phyloP scores from a whole-genome alignment of 2,329 filamentous ascomycete genomes.

The Colletotrichum lupini region DNA sequence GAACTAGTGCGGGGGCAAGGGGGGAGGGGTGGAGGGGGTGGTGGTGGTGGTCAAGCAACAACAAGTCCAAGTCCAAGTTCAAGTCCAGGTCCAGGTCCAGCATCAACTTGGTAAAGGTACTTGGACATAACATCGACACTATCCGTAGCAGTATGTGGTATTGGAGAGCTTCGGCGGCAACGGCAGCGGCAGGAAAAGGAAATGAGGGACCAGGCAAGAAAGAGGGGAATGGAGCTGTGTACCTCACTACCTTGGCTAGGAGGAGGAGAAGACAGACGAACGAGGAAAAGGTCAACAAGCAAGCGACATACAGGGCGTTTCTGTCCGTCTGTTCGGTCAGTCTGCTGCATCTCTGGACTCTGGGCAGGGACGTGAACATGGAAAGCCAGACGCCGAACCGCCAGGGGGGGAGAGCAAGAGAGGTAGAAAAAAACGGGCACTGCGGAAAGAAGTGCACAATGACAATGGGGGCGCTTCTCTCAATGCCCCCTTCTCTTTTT shows the following conservation, averaged over 20 bases:
- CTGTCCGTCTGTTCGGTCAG: neutral
- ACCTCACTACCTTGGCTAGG: constrained; percentile 39
- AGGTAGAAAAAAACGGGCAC: constrained; percentile 28
- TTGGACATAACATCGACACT: constrained; percentile 18
- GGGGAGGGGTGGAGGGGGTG: constrained; percentile 24
- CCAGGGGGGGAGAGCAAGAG: neutral
- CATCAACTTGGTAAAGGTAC: constrained; percentile 31
- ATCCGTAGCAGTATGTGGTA: constrained; percentile 22
- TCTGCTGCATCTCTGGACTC: neutral
- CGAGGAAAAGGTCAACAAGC: constrained; percentile 9
- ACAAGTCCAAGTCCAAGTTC: neutral
- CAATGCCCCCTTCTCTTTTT: neutral
- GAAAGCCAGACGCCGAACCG: constrained; percentile 3
- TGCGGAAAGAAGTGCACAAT: constrained; percentile 19
- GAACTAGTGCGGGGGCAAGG: constrained; percentile 34
- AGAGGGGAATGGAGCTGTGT: constrained; percentile 42
- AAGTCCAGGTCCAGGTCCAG: constrained; percentile 21
- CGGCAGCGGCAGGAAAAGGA: constrained; percentile 44
- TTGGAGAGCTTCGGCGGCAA: constrained; percentile 31
- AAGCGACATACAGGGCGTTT: constrained; percentile 8
- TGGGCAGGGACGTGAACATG: constrained; percentile 13
- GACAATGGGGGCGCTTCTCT: constrained; percentile 15
- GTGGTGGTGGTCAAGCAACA: constrained; percentile 31
- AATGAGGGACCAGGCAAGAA: constrained; percentile 40
- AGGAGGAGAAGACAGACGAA: constrained; percentile 40